A percentile compares a stretch with the other conserved stretches of the same genome.
Evolutionary conservation across 495 filamentous ascomycete genomes (phyloP).

Genomic region (Hypoxylon rickii): DNA sequence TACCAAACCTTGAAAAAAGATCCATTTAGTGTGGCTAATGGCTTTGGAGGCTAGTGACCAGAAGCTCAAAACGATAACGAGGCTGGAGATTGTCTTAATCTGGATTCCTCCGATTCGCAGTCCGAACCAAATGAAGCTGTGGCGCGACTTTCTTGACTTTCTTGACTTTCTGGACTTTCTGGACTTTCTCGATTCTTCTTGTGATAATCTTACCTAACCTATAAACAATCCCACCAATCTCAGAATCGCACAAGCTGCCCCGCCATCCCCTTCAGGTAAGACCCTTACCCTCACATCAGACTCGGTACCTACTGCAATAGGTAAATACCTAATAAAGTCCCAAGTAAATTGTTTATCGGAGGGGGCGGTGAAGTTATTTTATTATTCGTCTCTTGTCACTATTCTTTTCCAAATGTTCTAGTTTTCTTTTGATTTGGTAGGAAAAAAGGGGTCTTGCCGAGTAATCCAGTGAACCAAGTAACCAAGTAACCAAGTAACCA

Average conservation of each 20-base stretch:
- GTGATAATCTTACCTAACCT: neutral
- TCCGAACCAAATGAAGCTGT: too few species aligned
- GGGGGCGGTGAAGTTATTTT: constrained; percentile 21
- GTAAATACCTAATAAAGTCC: constrained; percentile 7
- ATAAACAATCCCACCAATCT: constrained; percentile 9
- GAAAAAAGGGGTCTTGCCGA: too few species aligned
- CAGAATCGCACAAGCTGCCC: constrained; percentile 6
- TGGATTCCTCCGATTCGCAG: too few species aligned
- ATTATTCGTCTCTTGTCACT: constrained; percentile 4
- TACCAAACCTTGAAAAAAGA: too few species aligned
- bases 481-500: constrained; percentile 4
- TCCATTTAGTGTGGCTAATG: too few species aligned
- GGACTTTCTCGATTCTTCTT: neutral
- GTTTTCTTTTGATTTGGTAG: too few species aligned
- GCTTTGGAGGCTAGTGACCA: too few species aligned
- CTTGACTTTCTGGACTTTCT: too few species aligned
- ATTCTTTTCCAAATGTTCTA: too few species aligned
- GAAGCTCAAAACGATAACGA: too few species aligned
- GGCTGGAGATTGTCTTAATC: too few species aligned
- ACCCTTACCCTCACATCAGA: neutral
- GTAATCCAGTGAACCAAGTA: constrained; percentile 6
- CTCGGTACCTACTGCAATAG: constrained; percentile 1
- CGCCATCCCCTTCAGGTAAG: constrained; percentile 18
- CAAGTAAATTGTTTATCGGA: constrained; percentile 14
- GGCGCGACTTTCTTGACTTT: too few species aligned